phyloP scores from a whole-genome alignment of 306 rosid species.

The Arachis stenosperma region DNA sequence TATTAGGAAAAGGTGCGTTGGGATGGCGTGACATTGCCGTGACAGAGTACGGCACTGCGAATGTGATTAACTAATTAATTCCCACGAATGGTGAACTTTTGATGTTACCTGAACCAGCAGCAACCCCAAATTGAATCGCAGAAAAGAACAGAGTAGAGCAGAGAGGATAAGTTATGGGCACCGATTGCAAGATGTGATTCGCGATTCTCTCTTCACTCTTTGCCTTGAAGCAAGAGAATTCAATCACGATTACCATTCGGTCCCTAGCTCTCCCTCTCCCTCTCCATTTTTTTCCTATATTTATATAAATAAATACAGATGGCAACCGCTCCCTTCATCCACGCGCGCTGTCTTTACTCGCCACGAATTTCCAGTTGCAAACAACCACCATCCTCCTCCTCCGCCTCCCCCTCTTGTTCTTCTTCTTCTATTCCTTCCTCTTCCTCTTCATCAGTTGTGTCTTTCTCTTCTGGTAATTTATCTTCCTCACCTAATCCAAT shows the following conservation, averaged over 20 bases:
- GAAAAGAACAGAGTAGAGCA: too few species aligned
- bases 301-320: background rate
- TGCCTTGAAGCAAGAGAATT: background rate
- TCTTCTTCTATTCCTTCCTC: constrained; percentile 36
- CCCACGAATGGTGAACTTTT: too few species aligned
- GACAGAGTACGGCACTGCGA: too few species aligned
- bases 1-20: too few species aligned
- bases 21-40: too few species aligned
- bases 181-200: too few species aligned
- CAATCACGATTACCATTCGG: background rate
- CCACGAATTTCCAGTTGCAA: constrained; percentile 31
- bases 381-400: constrained; percentile 39
- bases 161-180: too few species aligned
- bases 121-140: too few species aligned
- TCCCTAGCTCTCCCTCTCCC: background rate
- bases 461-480: constrained; percentile 39
- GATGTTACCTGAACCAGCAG: too few species aligned
- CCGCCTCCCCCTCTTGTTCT: constrained; percentile 28
- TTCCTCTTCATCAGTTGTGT: background rate
- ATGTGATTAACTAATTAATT: too few species aligned
- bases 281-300: background rate
- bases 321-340: constrained; percentile 44
- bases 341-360: constrained; percentile 41
- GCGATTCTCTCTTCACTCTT: too few species aligned
- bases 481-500: background rate